phyloP scores from a whole-genome alignment of 768 basidiomycete species.

The Trametes punicea region DNA sequence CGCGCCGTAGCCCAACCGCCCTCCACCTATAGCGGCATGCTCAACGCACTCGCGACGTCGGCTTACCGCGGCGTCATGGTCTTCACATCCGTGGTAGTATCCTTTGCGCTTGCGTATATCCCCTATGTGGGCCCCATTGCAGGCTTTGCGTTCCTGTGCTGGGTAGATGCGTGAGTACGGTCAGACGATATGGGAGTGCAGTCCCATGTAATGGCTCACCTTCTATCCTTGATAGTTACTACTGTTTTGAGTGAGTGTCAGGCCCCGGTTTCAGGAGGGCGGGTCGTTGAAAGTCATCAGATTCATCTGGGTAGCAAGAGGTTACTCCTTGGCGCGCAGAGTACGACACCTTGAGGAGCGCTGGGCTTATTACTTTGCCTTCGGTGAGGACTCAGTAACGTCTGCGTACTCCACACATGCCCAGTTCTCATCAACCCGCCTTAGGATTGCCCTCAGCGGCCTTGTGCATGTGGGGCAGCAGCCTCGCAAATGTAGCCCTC shows the following conservation, averaged over 20 bases:
- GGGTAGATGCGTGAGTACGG: constrained; percentile 78
- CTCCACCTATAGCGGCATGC: constrained; percentile 63
- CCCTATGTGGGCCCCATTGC: constrained; percentile 61
- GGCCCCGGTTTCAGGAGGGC: too few relatives aligned
- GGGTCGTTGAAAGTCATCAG: constrained; percentile 43
- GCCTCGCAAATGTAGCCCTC: constrained; percentile 75
- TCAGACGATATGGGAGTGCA: not conserved
- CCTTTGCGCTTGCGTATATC: constrained; percentile 58
- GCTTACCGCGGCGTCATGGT: constrained; percentile 84
- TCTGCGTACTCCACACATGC: not conserved
- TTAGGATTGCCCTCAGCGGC: constrained; percentile 68
- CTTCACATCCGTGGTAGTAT: constrained; percentile 67
- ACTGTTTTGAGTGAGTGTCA: constrained; percentile 81
- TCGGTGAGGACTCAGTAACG: constrained; percentile 45
- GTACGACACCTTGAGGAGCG: constrained; percentile 80
- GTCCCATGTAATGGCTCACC: not conserved
- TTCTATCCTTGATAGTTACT: constrained; percentile 54
- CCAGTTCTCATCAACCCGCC: not conserved
- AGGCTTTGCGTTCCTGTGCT: constrained; percentile 75
- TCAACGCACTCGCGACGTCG: constrained; percentile 73
- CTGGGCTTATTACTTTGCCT: constrained; percentile 87
- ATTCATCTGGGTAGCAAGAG: constrained; percentile 76
- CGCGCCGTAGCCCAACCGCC: constrained; percentile 50
- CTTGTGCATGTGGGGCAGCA: constrained; percentile 69
- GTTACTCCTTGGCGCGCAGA: constrained; percentile 62